A percentile compares a stretch with the other conserved stretches of the same genome.
phyloP scores from a whole-genome alignment of 225 moss, liverwort and hornwort genomes.

The Pseudoscleropodium purum region DNA sequence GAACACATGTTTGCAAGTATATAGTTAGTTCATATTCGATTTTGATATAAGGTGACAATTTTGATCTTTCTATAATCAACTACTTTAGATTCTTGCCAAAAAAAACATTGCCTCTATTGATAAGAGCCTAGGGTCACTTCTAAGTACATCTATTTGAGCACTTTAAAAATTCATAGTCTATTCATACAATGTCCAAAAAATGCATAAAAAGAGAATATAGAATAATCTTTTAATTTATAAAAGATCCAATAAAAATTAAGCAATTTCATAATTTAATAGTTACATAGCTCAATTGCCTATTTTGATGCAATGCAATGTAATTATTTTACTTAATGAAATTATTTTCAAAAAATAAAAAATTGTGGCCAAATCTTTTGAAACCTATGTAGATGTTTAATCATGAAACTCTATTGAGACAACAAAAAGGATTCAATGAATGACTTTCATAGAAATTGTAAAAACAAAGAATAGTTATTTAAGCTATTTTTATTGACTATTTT shows the following conservation, averaged over 20 bases:
- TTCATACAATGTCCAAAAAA: accelerated
- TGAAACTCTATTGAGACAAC: accelerated
- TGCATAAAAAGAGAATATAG: not conserved
- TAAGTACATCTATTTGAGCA: not conserved
- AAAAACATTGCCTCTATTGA: not conserved
- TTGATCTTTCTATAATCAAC: not conserved
- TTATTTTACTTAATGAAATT: not conserved
- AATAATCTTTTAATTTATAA: not conserved
- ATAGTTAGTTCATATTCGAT: not conserved
- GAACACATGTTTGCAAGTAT: not conserved
- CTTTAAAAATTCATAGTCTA: not conserved
- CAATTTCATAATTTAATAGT: not conserved
- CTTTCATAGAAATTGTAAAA: accelerated
- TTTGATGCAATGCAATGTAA: not conserved
- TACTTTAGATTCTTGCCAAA: not conserved
- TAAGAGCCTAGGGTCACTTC: accelerated
- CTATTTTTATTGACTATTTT: not conserved
- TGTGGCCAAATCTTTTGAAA: not conserved
- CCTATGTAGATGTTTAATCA: too few species aligned
- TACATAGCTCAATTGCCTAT: not conserved
- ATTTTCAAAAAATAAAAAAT: not conserved
- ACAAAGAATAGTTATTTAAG: not conserved
- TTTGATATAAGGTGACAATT: not conserved
- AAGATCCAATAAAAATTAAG: not conserved
- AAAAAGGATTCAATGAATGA: not conserved